Percentiles rank a stretch among this genome's conserved stretches.
Evolutionary conservation across 140 eudicot species (phyloP).

Genomic region (Anethum foeniculum): DNA sequence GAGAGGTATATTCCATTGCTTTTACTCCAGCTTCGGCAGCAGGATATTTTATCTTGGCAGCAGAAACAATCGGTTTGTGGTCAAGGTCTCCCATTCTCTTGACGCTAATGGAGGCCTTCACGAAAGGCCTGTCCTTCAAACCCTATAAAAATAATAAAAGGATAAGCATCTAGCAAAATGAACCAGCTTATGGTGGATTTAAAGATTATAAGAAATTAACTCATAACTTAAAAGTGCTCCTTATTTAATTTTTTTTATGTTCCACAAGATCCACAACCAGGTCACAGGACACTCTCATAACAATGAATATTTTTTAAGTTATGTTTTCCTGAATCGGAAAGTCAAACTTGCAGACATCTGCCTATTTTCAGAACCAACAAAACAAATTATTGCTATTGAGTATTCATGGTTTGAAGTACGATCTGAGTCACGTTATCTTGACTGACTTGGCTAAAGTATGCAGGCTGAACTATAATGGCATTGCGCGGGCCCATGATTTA

Average conservation of each 20-base stretch:
- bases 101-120: constrained; percentile 34
- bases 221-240: background rate
- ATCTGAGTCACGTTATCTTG: background rate
- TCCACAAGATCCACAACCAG: background rate
- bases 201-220: background rate
- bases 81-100: constrained; percentile 83
- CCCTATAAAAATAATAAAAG: constrained; percentile 27
- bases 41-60: constrained; percentile 29
- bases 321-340: background rate
- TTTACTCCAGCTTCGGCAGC: constrained; percentile 18
- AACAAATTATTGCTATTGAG: background rate
- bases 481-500: background rate
- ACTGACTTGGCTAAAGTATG: background rate
- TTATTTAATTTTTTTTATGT: background rate
- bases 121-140: constrained; percentile 14
- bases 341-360: background rate
- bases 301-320: background rate
- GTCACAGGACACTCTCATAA: background rate
- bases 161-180: background rate
- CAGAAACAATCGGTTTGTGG: constrained; percentile 32
- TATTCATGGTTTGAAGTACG: background rate
- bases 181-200: background rate
- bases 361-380: background rate
- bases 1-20: constrained; percentile 32
- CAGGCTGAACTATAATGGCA: background rate